These are phyloP conservation scores for Hericium coralloides DNA, from an alignment of 768 basidiomycete genomes.

Conservation along the genomic window DNA sequence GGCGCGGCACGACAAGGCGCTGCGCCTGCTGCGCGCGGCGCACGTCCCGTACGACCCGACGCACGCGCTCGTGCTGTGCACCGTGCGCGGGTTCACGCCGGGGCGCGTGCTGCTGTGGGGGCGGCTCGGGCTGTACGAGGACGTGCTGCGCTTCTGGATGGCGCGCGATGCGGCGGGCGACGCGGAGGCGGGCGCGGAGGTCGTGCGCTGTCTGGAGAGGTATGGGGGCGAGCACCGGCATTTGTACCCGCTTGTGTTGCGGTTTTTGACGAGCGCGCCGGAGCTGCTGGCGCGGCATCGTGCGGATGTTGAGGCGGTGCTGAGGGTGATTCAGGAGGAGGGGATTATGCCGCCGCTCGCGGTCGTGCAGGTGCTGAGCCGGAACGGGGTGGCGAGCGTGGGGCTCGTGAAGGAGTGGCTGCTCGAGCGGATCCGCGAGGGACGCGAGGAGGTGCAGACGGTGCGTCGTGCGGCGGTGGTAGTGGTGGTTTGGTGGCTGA, in stretches of 20 bases:
- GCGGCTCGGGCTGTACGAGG: constrained; percentile 91
- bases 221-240: constrained; percentile 68
- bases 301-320: constrained; percentile 56
- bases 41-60: constrained; percentile 70
- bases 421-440: constrained; percentile 64
- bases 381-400: constrained; percentile 86
- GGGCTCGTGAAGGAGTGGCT: constrained; percentile 92
- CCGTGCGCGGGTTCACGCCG: constrained; percentile 68
- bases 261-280: constrained; percentile 81
- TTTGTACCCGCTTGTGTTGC: constrained; percentile 80
- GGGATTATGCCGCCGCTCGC: constrained; percentile 83
- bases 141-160: constrained; percentile 91
- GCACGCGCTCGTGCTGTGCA: constrained; percentile 93
- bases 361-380: constrained; percentile 79
- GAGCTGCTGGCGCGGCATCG: constrained; percentile 65
- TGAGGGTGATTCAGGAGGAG: constrained; percentile 74
- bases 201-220: constrained; percentile 46
- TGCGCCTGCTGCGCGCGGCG: constrained; percentile 58
- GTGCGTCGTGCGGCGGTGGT: constrained; percentile 35
- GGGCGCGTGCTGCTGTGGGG: constrained; percentile 92
- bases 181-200: constrained; percentile 28
- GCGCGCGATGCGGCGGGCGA: constrained; percentile 41
- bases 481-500: not conserved
- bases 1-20: constrained; percentile 50
- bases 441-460: constrained; percentile 68